phyloP scores from a whole-genome alignment of 2,329 filamentous ascomycete genomes.

The Trichoderma semiorbis region DNA sequence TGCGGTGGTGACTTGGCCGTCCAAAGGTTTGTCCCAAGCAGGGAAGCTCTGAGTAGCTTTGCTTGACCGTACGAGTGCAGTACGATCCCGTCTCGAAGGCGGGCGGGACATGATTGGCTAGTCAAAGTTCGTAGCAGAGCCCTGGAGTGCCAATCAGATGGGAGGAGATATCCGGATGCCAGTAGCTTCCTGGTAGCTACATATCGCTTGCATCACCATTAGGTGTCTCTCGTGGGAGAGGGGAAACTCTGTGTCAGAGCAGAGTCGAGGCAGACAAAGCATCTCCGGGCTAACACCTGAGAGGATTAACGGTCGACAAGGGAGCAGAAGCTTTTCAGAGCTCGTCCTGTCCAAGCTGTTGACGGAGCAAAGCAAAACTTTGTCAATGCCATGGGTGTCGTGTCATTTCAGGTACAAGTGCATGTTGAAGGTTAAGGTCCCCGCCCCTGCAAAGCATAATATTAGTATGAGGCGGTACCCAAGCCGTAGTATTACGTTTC shows the following conservation, averaged over 20 bases:
- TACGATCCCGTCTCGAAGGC: neutral
- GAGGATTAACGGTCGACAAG: neutral
- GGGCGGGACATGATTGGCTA: neutral
- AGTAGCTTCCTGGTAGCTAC: neutral
- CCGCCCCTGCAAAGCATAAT: neutral
- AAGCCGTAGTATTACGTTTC: neutral
- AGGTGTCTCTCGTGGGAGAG: neutral
- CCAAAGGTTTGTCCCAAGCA: neutral
- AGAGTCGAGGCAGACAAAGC: neutral
- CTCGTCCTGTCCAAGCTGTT: neutral
- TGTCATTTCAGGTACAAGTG: neutral
- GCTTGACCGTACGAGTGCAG: neutral
- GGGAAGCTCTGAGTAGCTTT: neutral
- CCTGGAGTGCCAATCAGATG: neutral
- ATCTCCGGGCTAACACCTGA: neutral
- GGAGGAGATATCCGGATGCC: neutral
- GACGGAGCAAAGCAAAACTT: neutral
- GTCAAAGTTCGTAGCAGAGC: slow-evolving; percentile 1
- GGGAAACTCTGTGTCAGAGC: neutral
- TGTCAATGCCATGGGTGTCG: neutral
- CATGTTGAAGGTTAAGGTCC: neutral
- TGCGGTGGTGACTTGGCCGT: slow-evolving; percentile 9
- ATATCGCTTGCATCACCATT: slow-evolving; percentile 4
- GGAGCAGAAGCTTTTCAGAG: neutral
- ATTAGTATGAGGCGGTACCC: neutral